Percentiles rank a stretch among this genome's conserved stretches.
Evolutionary conservation across 1,284 basidiomycete genomes (phyloP).

Genomic region (Cryptococcus hybrid): DNA sequence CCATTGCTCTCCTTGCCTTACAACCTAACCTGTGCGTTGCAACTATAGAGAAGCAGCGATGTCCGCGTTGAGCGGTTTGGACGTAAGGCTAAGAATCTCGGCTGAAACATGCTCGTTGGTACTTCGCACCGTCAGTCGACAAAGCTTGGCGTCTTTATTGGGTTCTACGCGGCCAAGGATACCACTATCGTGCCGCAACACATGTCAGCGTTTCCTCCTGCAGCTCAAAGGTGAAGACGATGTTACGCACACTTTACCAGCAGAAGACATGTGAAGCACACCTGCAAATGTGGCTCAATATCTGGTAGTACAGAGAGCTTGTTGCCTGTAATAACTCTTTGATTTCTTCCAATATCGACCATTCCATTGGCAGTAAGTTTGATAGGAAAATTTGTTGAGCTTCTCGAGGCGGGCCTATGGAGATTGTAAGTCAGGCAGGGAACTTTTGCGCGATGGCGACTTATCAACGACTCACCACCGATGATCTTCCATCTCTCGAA

Average conservation of each 20-base stretch:
- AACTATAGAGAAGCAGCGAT: slow-evolving; percentile 25
- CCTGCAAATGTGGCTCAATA: slow-evolving; percentile 82
- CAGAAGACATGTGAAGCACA: slow-evolving; percentile 79
- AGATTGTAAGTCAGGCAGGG: too few relatives aligned
- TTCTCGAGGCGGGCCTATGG: slow-evolving; percentile 65
- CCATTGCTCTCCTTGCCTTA: too few relatives aligned
- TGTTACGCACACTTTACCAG: slow-evolving; percentile 71
- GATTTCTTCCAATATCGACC: slow-evolving; percentile 70
- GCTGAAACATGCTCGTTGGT: slow-evolving; percentile 89
- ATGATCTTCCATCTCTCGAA: slow-evolving; percentile 99
- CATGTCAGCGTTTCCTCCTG: background rate
- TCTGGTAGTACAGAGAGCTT: slow-evolving; percentile 72
- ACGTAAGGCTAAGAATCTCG: slow-evolving; percentile 63
- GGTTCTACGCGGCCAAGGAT: slow-evolving; percentile 92
- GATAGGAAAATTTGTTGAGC: slow-evolving; percentile 75
- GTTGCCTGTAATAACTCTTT: slow-evolving; percentile 72
- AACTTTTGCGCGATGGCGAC: background rate
- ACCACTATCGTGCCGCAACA: slow-evolving; percentile 52
- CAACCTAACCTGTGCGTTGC: too few relatives aligned
- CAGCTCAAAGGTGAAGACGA: background rate
- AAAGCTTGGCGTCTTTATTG: slow-evolving; percentile 68
- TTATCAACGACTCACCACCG: slow-evolving; percentile 59
- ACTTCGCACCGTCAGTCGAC: slow-evolving; percentile 89
- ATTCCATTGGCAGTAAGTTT: slow-evolving; percentile 64
- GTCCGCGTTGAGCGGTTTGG: slow-evolving; percentile 45